phyloP scores from a whole-genome alignment of 352 stramenopile species.

The Globisporangium rhizosaccharum region DNA sequence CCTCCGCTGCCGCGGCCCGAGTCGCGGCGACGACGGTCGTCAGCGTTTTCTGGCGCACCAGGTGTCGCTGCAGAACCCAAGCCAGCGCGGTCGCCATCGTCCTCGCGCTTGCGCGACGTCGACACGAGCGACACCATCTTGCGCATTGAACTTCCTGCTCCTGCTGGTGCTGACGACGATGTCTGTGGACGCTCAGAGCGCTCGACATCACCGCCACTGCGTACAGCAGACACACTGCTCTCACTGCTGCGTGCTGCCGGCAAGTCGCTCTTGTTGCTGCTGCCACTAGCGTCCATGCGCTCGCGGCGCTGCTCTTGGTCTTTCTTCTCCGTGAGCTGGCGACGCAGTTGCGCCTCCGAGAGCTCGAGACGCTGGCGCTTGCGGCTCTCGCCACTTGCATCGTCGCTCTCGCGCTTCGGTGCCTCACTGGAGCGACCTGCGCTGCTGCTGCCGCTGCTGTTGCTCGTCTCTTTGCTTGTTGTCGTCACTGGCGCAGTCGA shows the following conservation, averaged over 20 bases:
- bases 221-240: background rate
- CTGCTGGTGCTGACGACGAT: background rate
- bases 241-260: background rate
- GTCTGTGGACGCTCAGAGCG: constrained; percentile 5
- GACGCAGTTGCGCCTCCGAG: constrained; percentile 61
- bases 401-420: constrained; percentile 20
- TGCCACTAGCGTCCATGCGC: constrained; percentile 2
- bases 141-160: constrained; percentile 10
- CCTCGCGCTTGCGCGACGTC: constrained; percentile 60
- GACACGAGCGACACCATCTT: constrained; percentile 82
- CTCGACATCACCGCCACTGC: constrained; percentile 3
- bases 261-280: constrained; percentile 1
- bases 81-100: constrained; percentile 4
- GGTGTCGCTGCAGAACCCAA: background rate
- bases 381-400: constrained; percentile 20
- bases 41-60: constrained; percentile 3
- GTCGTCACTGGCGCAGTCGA: constrained; percentile 7
- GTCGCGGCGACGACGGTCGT: constrained; percentile 9
- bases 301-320: constrained; percentile 20
- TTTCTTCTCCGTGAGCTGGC: constrained; percentile 73
- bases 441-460: constrained; percentile 14
- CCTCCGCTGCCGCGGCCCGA: constrained; percentile 4
- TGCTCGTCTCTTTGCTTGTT: constrained; percentile 20
- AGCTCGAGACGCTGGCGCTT: constrained; percentile 57
- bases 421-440: constrained; percentile 10